phyloP scores from a whole-genome alignment of 768 basidiomycete genomes.

The Rhodotorula sphaerocarpa region DNA sequence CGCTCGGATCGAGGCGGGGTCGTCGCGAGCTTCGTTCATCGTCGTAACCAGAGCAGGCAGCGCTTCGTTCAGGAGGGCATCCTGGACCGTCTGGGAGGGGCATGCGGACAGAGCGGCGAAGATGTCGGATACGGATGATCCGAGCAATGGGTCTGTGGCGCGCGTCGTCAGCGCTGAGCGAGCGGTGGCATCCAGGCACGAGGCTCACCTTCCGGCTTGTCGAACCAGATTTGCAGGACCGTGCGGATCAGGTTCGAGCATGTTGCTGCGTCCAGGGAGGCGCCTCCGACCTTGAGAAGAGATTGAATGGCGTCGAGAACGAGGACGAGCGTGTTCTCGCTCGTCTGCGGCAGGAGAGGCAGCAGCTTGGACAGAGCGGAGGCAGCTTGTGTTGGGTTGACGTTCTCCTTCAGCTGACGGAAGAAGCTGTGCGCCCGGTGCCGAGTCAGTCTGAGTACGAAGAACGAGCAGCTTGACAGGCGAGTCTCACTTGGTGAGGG shows the following conservation, averaged over 20 bases:
- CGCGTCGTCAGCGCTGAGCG: slow-evolving; percentile 11
- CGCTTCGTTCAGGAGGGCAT: slow-evolving; percentile 62
- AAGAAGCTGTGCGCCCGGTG: slow-evolving; percentile 45
- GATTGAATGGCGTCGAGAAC: slow-evolving; percentile 78
- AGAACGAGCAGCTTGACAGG: neutral
- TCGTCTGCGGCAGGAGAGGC: slow-evolving; percentile 68
- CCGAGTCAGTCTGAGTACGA: slow-evolving; percentile 4
- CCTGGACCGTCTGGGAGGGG: slow-evolving; percentile 56
- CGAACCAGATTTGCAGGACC: slow-evolving; percentile 71
- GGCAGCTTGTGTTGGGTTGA: slow-evolving; percentile 55
- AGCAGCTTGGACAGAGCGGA: slow-evolving; percentile 72
- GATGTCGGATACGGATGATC: slow-evolving; percentile 75
- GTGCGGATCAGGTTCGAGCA: slow-evolving; percentile 60
- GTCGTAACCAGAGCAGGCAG: slow-evolving; percentile 56
- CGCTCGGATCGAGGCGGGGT: slow-evolving; percentile 60
- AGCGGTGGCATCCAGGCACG: neutral
- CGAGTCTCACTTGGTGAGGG: slow-evolving; percentile 69
- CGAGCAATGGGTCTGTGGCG: slow-evolving; percentile 69
- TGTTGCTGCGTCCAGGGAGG: slow-evolving; percentile 46
- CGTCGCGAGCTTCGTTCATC: slow-evolving; percentile 47
- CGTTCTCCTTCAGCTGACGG: slow-evolving; percentile 48
- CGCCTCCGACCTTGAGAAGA: slow-evolving; percentile 63
- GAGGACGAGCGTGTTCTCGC: slow-evolving; percentile 80
- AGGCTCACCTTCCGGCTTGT: slow-evolving; percentile 68
- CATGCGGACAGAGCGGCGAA: slow-evolving; percentile 62